phyloP scores from a whole-genome alignment of 306 rosid species.

The Quillaja saponaria region DNA sequence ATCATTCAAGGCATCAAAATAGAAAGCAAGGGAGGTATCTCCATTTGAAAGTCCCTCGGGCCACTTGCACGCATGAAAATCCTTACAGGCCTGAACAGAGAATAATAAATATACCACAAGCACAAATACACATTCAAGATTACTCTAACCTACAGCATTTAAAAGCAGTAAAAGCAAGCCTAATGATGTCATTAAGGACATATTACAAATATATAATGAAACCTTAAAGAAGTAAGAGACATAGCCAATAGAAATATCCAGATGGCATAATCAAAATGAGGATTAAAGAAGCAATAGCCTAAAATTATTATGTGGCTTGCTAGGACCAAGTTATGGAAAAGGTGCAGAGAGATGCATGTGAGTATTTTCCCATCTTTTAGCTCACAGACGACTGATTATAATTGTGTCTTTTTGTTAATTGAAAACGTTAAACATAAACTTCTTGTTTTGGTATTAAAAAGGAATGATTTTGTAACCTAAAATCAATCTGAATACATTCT shows the following conservation, averaged over 20 bases:
- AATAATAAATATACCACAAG: constrained; percentile 4
- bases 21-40: constrained; percentile 59
- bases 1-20: constrained; percentile 82
- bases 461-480: too few species aligned
- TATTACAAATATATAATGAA: too few species aligned
- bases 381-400: too few species aligned
- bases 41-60: constrained; percentile 65
- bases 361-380: too few species aligned
- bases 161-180: constrained; percentile 16
- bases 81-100: constrained; percentile 70
- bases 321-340: too few species aligned
- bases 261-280: not conserved
- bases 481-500: too few species aligned
- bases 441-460: too few species aligned
- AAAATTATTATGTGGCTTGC: too few species aligned
- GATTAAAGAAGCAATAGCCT: not conserved
- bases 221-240: not conserved
- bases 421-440: too few species aligned
- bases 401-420: too few species aligned
- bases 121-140: constrained; percentile 16
- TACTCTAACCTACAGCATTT: constrained; percentile 10
- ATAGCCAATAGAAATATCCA: constrained; percentile 4
- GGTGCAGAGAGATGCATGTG: too few species aligned
- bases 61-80: constrained; percentile 86
- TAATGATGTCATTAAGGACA: constrained; percentile 7